Percentiles rank a stretch among this genome's conserved stretches.
Conservation (phyloP, 2,329 filamentous ascomycete species). For the Pestalotiopsis sp. region DNA sequence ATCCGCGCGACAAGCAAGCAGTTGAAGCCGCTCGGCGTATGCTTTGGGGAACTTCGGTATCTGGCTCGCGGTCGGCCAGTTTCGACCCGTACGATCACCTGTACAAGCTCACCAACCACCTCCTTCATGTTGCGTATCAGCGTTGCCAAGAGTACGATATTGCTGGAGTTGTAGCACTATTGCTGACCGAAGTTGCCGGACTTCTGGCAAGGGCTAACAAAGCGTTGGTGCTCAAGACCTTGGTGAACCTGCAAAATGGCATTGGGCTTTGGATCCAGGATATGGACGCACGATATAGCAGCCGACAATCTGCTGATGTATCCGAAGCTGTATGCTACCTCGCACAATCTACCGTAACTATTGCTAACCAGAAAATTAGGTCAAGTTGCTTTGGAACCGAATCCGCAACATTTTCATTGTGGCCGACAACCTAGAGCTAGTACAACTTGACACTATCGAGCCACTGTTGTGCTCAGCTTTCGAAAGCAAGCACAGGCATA, state of each 20-base stretch:
- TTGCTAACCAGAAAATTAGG: conserved; percentile 39
- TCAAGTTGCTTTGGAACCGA: conserved; percentile 52
- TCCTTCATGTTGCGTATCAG: conserved; percentile 59
- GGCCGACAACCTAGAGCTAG: conserved; percentile 37
- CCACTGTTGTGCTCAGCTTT: conserved; percentile 57
- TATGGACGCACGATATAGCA: conserved; percentile 42
- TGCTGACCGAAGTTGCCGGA: conserved; percentile 55
- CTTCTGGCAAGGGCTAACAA: conserved; percentile 54
- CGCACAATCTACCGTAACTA: conserved; percentile 9
- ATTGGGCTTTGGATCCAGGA: conserved; percentile 69
- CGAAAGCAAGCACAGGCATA: conserved; percentile 57
- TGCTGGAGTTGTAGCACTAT: conserved; percentile 39
- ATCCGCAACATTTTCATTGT: conserved; percentile 44
- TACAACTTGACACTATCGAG: conserved; percentile 57
- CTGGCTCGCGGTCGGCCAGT: conserved; percentile 41
- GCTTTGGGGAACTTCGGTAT: conserved; percentile 63
- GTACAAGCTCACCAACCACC: conserved; percentile 59
- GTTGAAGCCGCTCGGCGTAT: conserved; percentile 66
- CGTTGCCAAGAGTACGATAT: conserved; percentile 41
- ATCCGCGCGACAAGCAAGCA: conserved; percentile 63
- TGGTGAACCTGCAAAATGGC: conserved; percentile 64
- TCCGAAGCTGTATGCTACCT: conserved; percentile 47
- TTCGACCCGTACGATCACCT: conserved; percentile 69
- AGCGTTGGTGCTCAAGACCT: conserved; percentile 54
- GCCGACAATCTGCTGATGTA: conserved; percentile 41